phyloP scores from a whole-genome alignment of 78 protist species.

The Dictyostelium intermedium region DNA sequence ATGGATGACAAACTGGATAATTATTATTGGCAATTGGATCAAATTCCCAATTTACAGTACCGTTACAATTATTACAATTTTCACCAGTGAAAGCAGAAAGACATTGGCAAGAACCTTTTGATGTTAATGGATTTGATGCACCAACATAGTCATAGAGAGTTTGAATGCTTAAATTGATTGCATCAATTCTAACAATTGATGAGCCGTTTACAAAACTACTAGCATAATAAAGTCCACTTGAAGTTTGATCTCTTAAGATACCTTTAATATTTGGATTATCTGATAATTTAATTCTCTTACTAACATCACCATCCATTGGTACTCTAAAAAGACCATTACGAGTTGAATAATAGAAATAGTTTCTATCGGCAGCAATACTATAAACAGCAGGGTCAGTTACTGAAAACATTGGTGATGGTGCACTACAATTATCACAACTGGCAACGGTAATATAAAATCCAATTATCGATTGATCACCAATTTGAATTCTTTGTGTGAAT shows the following conservation, averaged over 20 bases:
- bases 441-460: not conserved
- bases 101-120: not conserved
- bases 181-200: not conserved
- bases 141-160: not conserved
- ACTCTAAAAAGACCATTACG: not conserved
- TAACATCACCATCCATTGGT: not conserved
- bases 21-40: not conserved
- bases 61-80: not conserved
- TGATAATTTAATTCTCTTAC: not conserved
- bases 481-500: not conserved
- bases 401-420: not conserved
- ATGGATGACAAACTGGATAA: not conserved
- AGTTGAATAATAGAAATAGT: not conserved
- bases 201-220: not conserved
- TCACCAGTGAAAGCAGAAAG: not conserved
- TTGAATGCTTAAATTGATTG: not conserved
- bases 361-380: not conserved
- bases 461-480: not conserved
- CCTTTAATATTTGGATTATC: constrained; percentile 19
- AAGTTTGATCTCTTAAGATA: not conserved
- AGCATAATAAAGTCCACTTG: not conserved
- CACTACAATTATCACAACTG: not conserved
- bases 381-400: not conserved
- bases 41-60: not conserved
- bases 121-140: not conserved